Evolutionary conservation across 1,284 basidiomycete genomes (phyloP).

Genomic region (Fistulinella staudtii): DNA sequence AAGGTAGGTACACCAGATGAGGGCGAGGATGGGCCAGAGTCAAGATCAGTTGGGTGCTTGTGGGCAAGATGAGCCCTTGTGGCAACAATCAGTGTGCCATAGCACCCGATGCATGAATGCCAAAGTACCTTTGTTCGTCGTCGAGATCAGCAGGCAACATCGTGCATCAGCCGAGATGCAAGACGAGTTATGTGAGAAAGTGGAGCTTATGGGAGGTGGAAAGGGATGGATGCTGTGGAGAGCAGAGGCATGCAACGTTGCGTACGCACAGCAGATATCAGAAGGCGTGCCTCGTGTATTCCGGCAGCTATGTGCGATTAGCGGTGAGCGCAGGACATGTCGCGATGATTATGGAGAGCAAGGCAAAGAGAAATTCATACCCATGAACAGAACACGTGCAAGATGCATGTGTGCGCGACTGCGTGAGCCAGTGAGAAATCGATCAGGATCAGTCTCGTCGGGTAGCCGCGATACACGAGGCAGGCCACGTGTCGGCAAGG

Average conservation of each 20-base stretch:
- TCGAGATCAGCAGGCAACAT: constrained; percentile 30
- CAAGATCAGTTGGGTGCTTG: constrained; percentile 29
- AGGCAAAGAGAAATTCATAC: constrained; percentile 2
- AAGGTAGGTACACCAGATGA: constrained; percentile 23
- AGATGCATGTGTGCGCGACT: constrained; percentile 14
- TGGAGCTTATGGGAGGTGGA: neutral
- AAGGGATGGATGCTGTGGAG: constrained; percentile 4
- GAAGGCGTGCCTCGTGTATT: constrained; percentile 22
- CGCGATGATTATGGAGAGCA: constrained; percentile 6
- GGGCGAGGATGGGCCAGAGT: constrained; percentile 28
- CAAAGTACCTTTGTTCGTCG: constrained; percentile 29
- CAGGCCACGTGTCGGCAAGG: constrained; percentile 15
- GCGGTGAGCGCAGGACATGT: constrained; percentile 10
- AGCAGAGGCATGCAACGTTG: constrained; percentile 10
- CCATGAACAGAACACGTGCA: constrained; percentile 26
- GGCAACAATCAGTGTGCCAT: neutral
- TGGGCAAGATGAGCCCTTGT: constrained; percentile 26
- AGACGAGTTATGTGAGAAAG: constrained; percentile 4
- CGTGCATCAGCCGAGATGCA: constrained; percentile 13
- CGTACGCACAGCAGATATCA: constrained; percentile 7
- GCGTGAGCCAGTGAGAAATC: constrained; percentile 7
- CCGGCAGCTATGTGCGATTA: constrained; percentile 20
- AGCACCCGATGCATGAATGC: neutral
- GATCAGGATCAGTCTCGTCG: constrained; percentile 19
- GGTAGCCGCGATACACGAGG: constrained; percentile 24